Evolutionary conservation across 2,329 filamentous ascomycete genomes (phyloP).

Genomic region (Lachnellula cervina): DNA sequence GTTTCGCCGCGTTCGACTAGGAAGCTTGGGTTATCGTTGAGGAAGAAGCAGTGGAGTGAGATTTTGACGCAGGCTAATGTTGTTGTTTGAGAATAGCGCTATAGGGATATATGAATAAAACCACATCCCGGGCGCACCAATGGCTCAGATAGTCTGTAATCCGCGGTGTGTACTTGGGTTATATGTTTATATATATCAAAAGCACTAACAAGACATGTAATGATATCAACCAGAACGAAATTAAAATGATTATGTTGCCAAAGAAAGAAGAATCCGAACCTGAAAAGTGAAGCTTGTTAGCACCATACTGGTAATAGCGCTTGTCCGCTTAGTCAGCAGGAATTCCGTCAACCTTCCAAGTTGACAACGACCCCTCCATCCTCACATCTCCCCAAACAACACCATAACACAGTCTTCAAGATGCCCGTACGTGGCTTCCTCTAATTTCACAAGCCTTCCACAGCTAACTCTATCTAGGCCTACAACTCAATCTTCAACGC

Average conservation of each 20-base stretch:
- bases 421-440: conserved; percentile 13
- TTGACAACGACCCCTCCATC: conserved; percentile 7
- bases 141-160: no score
- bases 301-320: neutral
- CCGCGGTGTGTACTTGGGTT: no score
- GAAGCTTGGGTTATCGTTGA: neutral
- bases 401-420: neutral
- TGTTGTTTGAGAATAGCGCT: neutral
- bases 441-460: neutral
- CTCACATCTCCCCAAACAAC: neutral
- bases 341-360: neutral
- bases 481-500: conserved; percentile 97
- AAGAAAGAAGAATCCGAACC: no score
- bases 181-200: no score
- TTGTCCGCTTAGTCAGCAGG: neutral
- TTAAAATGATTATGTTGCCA: no score
- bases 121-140: no score
- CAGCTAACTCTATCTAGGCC: conserved; percentile 52
- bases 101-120: no score
- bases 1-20: neutral
- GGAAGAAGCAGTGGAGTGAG: neutral
- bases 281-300: no score
- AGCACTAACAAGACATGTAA: no score
- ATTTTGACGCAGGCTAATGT: neutral
- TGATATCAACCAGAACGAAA: no score